Evolutionary conservation across 1,284 basidiomycete genomes (phyloP), one percentile per base, ranked within the genome.

Genomic region (Agaricales sp.): DNA sequence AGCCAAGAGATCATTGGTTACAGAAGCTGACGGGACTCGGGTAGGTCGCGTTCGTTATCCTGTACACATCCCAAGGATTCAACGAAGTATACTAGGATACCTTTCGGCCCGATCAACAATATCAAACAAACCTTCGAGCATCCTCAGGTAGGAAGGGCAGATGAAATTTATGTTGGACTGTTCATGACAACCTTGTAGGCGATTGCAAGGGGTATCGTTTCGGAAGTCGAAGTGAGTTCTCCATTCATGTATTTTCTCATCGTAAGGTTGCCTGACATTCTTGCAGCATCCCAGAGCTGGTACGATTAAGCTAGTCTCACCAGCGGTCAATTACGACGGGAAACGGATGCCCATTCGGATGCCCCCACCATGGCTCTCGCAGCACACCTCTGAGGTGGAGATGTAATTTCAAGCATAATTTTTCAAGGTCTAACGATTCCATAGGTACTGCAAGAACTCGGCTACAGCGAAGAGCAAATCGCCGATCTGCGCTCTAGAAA

Each of bases 101-200:
- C 92, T 2, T 90, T 90, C 63, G 90, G 89, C 14, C 92, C 91
- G 13, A 95, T 98, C 68, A 95, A 96, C 63, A 87, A 92, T 58
- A 91, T 98, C 54, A 63, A 74, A 46, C 82, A 93, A 61, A 94
- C 94, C 1, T 97, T 97, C 61, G 77, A 81, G 41, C 94, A 97
- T 67, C 90, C 92, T 1, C 94, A 98, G 67, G 88, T 81, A 50
- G 54, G 60, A n/a, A 26, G 43, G 16, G 6, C n/a, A 20, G n/a
- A n/a, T n/a, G n/a, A n/a, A n/a, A n/a, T n/a, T n/a, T n/a, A n/a
- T n/a, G n/a, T n/a, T n/a, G 37, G 20, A 19, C 45, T 46, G 46
- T 54, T 30, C 52, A 72, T 67, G 26, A 16, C 39, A 8, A 41
- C 19, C 16, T 18, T 41, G 4, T 20, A 41, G 39, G 72, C 73